These are phyloP conservation scores for Verticillium albo-atrum DNA, from an alignment of 2,329 filamentous ascomycete species.

Conservation along the genomic window DNA sequence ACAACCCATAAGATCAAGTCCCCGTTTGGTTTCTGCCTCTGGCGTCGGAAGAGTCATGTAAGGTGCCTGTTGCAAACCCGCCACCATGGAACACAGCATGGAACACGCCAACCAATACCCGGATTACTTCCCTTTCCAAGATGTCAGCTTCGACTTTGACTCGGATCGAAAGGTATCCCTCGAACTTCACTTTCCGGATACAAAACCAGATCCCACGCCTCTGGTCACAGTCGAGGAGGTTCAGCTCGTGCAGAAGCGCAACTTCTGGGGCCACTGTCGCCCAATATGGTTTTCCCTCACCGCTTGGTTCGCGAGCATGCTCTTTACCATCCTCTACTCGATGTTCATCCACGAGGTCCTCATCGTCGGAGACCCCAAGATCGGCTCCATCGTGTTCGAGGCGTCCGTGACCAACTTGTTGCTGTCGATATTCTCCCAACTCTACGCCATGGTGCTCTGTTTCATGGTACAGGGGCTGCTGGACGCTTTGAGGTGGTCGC, in stretches of 20 bases:
- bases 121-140: neutral
- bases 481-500: conserved; percentile 7
- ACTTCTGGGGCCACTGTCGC: neutral
- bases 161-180: conserved; percentile 1
- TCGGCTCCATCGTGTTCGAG: conserved; percentile 4
- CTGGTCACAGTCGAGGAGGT: neutral
- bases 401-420: conserved; percentile 7
- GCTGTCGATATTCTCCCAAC: conserved; percentile 5
- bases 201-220: neutral
- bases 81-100: neutral
- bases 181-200: neutral
- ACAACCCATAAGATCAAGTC: neutral
- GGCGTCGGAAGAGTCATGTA: neutral
- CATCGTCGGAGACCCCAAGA: conserved; percentile 3
- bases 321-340: conserved; percentile 7
- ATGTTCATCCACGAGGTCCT: conserved; percentile 7
- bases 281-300: conserved; percentile 1
- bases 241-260: neutral
- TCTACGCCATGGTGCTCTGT: conserved; percentile 5
- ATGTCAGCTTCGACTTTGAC: conserved; percentile 4
- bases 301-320: conserved; percentile 1
- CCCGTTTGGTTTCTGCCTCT: neutral
- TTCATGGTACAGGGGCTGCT: conserved; percentile 2
- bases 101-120: neutral
- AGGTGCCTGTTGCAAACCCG: neutral